Evolutionary conservation across 2,329 filamentous ascomycete genomes (phyloP).

Genomic region (Sarocladium strictum): DNA sequence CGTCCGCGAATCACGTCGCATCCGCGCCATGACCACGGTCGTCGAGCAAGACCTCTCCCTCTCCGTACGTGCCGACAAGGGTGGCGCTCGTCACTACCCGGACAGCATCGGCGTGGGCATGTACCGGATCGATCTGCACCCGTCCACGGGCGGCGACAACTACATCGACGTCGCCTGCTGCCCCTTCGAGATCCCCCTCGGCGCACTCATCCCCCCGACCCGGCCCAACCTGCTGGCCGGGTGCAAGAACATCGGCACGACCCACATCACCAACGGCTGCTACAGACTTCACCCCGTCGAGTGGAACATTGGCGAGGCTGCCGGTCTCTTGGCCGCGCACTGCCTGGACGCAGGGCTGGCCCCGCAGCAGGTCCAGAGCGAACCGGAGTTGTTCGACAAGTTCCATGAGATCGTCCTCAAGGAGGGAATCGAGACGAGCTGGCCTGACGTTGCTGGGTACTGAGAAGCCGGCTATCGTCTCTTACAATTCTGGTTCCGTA

Average conservation of each 20-base stretch:
- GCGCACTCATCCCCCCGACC: constrained; percentile 17
- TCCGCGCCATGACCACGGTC: constrained; percentile 19
- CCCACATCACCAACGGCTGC: constrained; percentile 23
- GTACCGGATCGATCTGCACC: constrained; percentile 23
- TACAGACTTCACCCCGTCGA: constrained; percentile 22
- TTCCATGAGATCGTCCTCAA: constrained; percentile 11
- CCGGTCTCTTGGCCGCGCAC: constrained; percentile 18
- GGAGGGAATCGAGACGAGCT: constrained; percentile 15
- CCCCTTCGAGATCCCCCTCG: constrained; percentile 21
- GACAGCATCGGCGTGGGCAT: constrained; percentile 23
- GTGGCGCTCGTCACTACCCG: constrained; percentile 17
- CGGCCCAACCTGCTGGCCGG: constrained; percentile 18
- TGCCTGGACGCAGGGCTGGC: constrained; percentile 16
- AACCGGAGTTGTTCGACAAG: constrained; percentile 10
- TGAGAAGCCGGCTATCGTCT: no score
- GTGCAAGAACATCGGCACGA: constrained; percentile 23
- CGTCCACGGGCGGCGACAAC: constrained; percentile 21
- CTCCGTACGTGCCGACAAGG: constrained; percentile 14
- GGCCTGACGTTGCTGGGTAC: constrained; percentile 14
- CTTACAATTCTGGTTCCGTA: no score
- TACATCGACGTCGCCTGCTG: constrained; percentile 24
- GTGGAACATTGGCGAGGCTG: constrained; percentile 23
- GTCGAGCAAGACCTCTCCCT: constrained; percentile 22
- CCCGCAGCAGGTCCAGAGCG: constrained; percentile 17
- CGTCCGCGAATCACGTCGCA: constrained; percentile 20